Base-by-base conservation (phyloP, 225 moss, liverwort and hornwort genomes). In the Pseudisothecium myosuroides region DNA sequence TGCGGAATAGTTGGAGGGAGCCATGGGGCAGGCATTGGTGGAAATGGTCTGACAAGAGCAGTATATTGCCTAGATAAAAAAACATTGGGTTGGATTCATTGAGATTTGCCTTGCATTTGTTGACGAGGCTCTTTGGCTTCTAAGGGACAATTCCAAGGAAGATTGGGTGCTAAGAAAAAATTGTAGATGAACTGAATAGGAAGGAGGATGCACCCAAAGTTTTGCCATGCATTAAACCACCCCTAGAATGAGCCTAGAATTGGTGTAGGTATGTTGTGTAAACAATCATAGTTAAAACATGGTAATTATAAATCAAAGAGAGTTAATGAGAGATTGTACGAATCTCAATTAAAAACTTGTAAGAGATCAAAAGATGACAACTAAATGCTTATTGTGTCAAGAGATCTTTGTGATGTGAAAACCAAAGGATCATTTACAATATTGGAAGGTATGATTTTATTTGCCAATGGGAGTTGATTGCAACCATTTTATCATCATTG, bases 41-140 rank as follows among this genome's bases (percentile, higher is more conserved):
- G 12, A 37, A 37, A 66, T 2, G 4, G 7, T 37, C 4, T 68
- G 1, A 12, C 7, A 68, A 1, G 11, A 68, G 7, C 0, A 2
- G 7, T 22, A 7, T n/a, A n/a, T 39, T 14, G 14, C 14, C 22
- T 7, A 21, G 24, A 69, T n/a, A 37, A 39, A 69, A 69, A 69
- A 23, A n/a, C 0, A 0, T 41, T 71, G 22, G 71, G 24, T 26
- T 0, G 1, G 1, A 72, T 28, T 72, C 43, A 28, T 72, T 72
- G 28, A 43, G 16, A 43, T 71, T 71, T 5, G 9, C 27, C 10
- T 72, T 72, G 16, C 10, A 43, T 43, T 43, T 27, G 16, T 16
- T 71, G 15, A 9, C 26, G 26, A 41, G 14, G 2, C 9, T 41
- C 8, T 41, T 9, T 15, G 11, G 24, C 9, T 41, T 41, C 2